Percentiles rank a stretch among this genome's conserved stretches.
phyloP scores from a whole-genome alignment of 768 basidiomycete genomes.

The Termitomyces sp. region DNA sequence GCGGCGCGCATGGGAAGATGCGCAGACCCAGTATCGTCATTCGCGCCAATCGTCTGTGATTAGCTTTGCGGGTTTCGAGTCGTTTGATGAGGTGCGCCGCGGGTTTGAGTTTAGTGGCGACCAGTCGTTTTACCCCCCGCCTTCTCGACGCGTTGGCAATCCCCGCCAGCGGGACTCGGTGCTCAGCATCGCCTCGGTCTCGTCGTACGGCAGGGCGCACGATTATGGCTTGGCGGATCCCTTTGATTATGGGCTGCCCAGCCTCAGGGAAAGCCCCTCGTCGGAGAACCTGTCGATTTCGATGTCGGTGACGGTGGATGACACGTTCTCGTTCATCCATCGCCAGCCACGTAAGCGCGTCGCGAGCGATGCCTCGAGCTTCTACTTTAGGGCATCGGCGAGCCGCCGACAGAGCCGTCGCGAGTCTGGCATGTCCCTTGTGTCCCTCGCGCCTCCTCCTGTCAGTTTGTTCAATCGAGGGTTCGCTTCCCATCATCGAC shows the following conservation, averaged over 20 bases:
- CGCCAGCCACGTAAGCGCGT: slow-evolving; percentile 42
- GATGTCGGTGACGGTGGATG: slow-evolving; percentile 54
- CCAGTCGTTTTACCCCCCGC: slow-evolving; percentile 63
- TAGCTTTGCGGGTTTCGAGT: slow-evolving; percentile 69
- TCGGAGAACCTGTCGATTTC: slow-evolving; percentile 43
- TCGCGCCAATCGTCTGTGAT: slow-evolving; percentile 44
- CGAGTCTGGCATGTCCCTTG: slow-evolving; percentile 54
- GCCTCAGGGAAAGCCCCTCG: slow-evolving; percentile 45
- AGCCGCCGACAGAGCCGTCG: slow-evolving; percentile 50
- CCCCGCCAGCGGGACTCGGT: slow-evolving; percentile 46
- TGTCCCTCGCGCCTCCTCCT: slow-evolving; percentile 51
- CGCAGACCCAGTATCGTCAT: slow-evolving; percentile 18
- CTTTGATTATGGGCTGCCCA: slow-evolving; percentile 63
- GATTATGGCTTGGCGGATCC: slow-evolving; percentile 62
- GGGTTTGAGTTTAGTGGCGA: slow-evolving; percentile 68
- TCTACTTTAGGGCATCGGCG: slow-evolving; percentile 55
- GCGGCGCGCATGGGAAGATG: slow-evolving; percentile 18
- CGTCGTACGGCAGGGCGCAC: slow-evolving; percentile 68
- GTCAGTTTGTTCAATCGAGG: slow-evolving; percentile 70
- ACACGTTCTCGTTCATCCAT: slow-evolving; percentile 63
- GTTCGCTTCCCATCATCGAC: slow-evolving; percentile 42
- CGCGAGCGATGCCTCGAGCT: slow-evolving; percentile 74
- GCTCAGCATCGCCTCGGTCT: slow-evolving; percentile 74
- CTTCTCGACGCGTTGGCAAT: slow-evolving; percentile 30
- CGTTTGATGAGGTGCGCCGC: slow-evolving; percentile 73